A percentile compares a stretch with the other conserved stretches of the same genome.
Conservation (phyloP, 2,329 filamentous ascomycete genomes). For the Pseudogymnoascus sp. region DNA sequence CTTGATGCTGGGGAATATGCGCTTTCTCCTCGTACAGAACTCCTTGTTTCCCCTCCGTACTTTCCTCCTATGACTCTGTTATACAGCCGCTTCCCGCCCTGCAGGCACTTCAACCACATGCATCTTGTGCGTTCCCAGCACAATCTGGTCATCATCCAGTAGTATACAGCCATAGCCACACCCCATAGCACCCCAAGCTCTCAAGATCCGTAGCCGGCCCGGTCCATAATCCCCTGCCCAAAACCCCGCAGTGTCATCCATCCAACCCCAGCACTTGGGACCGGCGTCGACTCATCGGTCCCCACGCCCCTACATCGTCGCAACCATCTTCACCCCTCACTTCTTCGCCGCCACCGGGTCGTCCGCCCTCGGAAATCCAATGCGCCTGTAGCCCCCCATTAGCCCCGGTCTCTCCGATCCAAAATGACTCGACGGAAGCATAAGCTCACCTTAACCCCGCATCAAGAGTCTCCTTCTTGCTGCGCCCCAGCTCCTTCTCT, state of each 20-base stretch:
- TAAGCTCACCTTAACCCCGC: conserved; percentile 26
- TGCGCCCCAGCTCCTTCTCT: conserved; percentile 34
- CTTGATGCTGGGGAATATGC: background rate
- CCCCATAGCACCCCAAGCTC: background rate
- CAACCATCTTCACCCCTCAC: background rate
- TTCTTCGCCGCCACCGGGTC: background rate
- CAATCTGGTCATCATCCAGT: background rate
- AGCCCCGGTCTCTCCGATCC: background rate
- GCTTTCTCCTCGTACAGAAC: background rate
- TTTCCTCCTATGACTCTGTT: background rate
- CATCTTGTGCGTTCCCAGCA: background rate
- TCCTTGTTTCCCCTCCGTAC: background rate
- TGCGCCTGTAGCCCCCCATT: background rate
- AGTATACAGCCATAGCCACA: background rate
- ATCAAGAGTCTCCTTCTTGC: conserved; percentile 24
- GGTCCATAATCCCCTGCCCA: background rate
- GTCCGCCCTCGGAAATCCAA: background rate
- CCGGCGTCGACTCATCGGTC: background rate
- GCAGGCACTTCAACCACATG: background rate
- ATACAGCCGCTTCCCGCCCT: background rate
- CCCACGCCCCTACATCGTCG: background rate
- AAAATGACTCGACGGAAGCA: background rate
- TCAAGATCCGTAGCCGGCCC: background rate
- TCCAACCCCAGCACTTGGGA: conserved; percentile 3
- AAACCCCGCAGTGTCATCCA: background rate